Conservation (phyloP, 192 early-diverging fungal species). For the Umbelopsis sp. region DNA sequence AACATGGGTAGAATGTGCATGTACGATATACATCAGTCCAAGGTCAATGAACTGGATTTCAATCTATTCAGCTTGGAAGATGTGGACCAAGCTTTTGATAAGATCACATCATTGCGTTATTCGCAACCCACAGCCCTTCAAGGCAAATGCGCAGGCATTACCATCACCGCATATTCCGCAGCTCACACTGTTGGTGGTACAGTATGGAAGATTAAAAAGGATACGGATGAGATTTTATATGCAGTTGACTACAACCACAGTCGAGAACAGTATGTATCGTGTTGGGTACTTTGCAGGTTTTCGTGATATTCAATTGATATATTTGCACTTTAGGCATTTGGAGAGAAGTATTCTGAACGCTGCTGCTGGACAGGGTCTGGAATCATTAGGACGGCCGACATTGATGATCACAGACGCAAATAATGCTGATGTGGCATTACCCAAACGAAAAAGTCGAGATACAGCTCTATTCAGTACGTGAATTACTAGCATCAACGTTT, state of each 20-base stretch:
- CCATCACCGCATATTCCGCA: slow-evolving; percentile 87
- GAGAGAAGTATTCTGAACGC: slow-evolving; percentile 69
- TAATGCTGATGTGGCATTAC: slow-evolving; percentile 70
- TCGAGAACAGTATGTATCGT: slow-evolving; percentile 73
- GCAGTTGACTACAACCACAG: slow-evolving; percentile 96
- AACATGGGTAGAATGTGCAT: slow-evolving; percentile 88
- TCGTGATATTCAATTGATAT: neutral
- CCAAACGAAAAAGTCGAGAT: slow-evolving; percentile 75
- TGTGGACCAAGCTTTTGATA: slow-evolving; percentile 85
- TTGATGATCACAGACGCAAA: slow-evolving; percentile 93
- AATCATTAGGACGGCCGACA: slow-evolving; percentile 76
- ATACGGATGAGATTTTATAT: slow-evolving; percentile 92
- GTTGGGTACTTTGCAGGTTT: neutral
- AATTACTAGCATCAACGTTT: neutral
- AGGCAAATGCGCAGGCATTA: slow-evolving; percentile 83
- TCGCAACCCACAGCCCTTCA: slow-evolving; percentile 78
- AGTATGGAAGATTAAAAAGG: slow-evolving; percentile 95
- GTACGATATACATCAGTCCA: slow-evolving; percentile 79
- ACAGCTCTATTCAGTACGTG: slow-evolving; percentile 71
- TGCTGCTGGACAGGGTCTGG: slow-evolving; percentile 61
- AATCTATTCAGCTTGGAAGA: slow-evolving; percentile 75
- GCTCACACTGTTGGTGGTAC: slow-evolving; percentile 97
- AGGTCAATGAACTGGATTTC: slow-evolving; percentile 71
- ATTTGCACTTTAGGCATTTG: slow-evolving; percentile 62
- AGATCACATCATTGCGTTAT: slow-evolving; percentile 80